These are phyloP conservation scores for Plasmopara viticola DNA, from an alignment of 352 stramenopile genomes.

Conservation along the genomic window DNA sequence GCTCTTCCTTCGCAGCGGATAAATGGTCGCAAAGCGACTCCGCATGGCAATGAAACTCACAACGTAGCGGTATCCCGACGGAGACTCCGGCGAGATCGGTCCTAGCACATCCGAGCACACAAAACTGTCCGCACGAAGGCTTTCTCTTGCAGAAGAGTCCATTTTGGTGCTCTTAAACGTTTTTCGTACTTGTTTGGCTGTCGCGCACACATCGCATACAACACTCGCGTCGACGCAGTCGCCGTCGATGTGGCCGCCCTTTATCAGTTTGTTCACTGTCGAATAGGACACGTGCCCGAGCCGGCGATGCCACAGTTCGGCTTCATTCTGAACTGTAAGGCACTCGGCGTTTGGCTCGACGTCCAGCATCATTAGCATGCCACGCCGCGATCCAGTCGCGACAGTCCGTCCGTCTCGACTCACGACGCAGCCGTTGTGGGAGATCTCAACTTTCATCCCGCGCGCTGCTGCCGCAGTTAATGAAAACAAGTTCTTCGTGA, in stretches of 20 bases:
- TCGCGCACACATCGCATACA: too few relatives aligned
- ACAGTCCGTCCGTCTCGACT: background rate
- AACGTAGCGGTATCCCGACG: background rate
- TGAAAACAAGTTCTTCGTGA: background rate
- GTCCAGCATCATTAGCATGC: background rate
- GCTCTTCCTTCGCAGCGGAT: background rate
- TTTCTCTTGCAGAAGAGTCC: too few relatives aligned
- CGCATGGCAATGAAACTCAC: background rate
- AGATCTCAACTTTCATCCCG: background rate
- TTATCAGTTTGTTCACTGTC: too few relatives aligned
- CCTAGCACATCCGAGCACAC: too few relatives aligned
- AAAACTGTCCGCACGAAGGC: too few relatives aligned
- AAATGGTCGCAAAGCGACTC: background rate
- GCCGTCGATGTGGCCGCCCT: too few relatives aligned
- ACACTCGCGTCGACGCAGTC: too few relatives aligned
- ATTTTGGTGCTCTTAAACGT: too few relatives aligned
- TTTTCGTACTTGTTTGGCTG: too few relatives aligned
- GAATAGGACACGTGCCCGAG: background rate
- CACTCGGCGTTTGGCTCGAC: background rate
- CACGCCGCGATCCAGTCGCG: background rate
- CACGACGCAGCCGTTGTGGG: background rate
- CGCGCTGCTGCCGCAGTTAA: background rate
- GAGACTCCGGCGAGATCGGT: too few relatives aligned
- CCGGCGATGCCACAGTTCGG: background rate
- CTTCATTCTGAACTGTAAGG: background rate